Percentiles rank a stretch among this genome's conserved stretches.
Evolutionary conservation across 2,329 filamentous ascomycete genomes (phyloP).

Genomic region (Cercospora sp.): DNA sequence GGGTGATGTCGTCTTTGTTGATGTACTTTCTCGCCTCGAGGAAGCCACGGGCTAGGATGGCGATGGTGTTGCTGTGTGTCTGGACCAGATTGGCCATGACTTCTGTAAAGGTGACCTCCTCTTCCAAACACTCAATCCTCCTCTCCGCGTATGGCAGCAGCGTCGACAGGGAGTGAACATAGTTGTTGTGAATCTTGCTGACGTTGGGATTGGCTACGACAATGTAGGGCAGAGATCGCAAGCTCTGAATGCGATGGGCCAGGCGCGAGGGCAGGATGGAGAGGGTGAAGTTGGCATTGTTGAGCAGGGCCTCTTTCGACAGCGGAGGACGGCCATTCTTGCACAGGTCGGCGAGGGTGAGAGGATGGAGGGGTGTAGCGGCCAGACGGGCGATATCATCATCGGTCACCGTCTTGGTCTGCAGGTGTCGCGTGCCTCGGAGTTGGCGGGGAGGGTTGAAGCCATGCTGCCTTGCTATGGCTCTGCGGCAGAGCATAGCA

Average conservation of each 20-base stretch:
- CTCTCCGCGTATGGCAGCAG: conserved; percentile 79
- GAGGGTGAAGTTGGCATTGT: conserved; percentile 93
- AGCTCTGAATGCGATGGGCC: conserved; percentile 87
- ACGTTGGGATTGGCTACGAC: conserved; percentile 98
- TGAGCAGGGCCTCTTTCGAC: conserved; percentile 74
- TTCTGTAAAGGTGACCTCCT: conserved; percentile 88
- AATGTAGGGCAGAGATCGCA: conserved; percentile 93
- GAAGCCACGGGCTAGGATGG: conserved; percentile 86
- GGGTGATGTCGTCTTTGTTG: conserved; percentile 75
- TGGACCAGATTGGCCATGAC: conserved; percentile 93
- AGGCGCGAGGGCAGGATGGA: conserved; percentile 87
- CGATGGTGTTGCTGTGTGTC: conserved; percentile 92
- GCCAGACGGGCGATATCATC: conserved; percentile 78
- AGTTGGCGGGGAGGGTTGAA: conserved; percentile 4
- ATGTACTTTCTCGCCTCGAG: conserved; percentile 93
- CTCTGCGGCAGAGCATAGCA: conserved; percentile 34
- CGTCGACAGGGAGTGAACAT: conserved; percentile 87
- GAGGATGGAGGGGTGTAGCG: conserved; percentile 71
- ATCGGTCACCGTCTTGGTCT: conserved; percentile 56
- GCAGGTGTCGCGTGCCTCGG: conserved; percentile 32
- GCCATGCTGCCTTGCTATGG: conserved; percentile 31
- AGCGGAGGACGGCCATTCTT: conserved; percentile 87
- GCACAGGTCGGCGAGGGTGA: conserved; percentile 85
- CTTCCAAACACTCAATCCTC: conserved; percentile 73
- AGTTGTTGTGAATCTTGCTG: conserved; percentile 91